Conservation (phyloP, 208 protist genomes). For the Leishmania aethiopica region DNA sequence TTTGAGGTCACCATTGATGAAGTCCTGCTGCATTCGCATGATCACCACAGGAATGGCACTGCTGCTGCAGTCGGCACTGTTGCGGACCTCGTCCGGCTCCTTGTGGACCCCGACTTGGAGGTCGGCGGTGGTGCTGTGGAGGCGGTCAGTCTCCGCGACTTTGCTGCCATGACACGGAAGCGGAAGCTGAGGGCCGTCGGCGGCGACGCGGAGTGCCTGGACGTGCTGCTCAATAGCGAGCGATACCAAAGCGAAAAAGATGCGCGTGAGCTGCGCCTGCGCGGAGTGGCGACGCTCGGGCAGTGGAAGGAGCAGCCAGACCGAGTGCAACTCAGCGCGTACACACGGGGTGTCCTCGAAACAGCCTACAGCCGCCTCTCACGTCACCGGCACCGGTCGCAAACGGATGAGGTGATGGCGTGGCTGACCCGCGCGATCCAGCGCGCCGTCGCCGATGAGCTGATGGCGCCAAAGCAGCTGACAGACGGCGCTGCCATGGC, state of each 20-base stretch:
- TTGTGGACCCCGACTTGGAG: slow-evolving; percentile 55
- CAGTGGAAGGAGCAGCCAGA: slow-evolving; percentile 78
- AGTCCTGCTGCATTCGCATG: slow-evolving; percentile 10
- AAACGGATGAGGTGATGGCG: slow-evolving; percentile 73
- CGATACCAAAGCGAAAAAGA: slow-evolving; percentile 70
- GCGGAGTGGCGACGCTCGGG: slow-evolving; percentile 64
- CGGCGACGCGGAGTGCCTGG: slow-evolving; percentile 55
- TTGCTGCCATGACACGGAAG: slow-evolving; percentile 64
- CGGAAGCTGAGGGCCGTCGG: slow-evolving; percentile 65
- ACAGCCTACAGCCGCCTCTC: slow-evolving; percentile 44
- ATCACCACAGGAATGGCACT: background rate
- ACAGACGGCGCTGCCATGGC: slow-evolving; percentile 4
- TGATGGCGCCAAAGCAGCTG: slow-evolving; percentile 36
- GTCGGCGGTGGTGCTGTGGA: slow-evolving; percentile 46
- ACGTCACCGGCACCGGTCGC: slow-evolving; percentile 28
- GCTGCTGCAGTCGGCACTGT: slow-evolving; percentile 30
- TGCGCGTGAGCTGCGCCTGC: slow-evolving; percentile 64
- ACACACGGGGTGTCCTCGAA: slow-evolving; percentile 69
- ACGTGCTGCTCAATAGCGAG: slow-evolving; percentile 59
- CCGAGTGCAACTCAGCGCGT: slow-evolving; percentile 64
- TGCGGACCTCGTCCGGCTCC: slow-evolving; percentile 55
- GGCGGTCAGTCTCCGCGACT: slow-evolving; percentile 67
- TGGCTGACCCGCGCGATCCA: slow-evolving; percentile 84
- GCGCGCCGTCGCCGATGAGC: slow-evolving; percentile 76
- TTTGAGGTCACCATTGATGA: slow-evolving; percentile 36